Evolutionary conservation across 176 grass and related monocot genomes (phyloP).

Genomic region (Oryza punctata): DNA sequence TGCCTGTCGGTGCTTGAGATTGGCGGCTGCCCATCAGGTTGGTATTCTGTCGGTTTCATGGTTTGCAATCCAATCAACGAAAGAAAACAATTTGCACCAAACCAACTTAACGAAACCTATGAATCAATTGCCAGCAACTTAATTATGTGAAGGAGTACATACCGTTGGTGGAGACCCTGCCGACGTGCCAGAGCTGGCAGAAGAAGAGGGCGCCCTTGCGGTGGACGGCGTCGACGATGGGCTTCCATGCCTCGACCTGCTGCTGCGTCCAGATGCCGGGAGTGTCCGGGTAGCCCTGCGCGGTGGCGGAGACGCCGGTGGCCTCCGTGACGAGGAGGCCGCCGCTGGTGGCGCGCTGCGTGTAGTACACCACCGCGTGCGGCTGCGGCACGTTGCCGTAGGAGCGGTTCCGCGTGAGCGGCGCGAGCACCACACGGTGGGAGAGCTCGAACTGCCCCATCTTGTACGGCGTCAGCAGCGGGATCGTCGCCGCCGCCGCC

Average conservation of each 20-base stretch:
- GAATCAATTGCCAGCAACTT: neutral
- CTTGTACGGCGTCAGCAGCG: constrained; percentile 44
- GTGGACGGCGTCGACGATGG: constrained; percentile 65
- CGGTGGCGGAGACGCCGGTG: constrained; percentile 43
- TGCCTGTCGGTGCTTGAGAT: constrained; percentile 32
- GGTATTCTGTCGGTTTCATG: neutral
- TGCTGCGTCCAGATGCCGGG: constrained; percentile 50
- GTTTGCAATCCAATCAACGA: neutral
- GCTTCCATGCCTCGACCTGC: constrained; percentile 58
- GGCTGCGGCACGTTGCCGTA: constrained; percentile 56
- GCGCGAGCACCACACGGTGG: constrained; percentile 60
- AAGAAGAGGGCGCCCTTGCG: constrained; percentile 48
- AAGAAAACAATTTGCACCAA: neutral
- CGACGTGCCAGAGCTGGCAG: constrained; percentile 49
- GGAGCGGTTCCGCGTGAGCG: constrained; percentile 47
- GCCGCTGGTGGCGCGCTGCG: constrained; percentile 50
- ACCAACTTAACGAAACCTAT: neutral
- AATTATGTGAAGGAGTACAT: neutral
- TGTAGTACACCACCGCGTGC: constrained; percentile 48
- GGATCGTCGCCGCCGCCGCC: constrained; percentile 24
- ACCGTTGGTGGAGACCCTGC: constrained; percentile 47
- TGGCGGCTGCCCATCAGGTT: neutral
- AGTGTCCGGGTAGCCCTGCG: constrained; percentile 34
- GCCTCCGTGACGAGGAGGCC: constrained; percentile 56
- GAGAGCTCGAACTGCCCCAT: constrained; percentile 51